Evolutionary conservation across 2,329 filamentous ascomycete species (phyloP).

Genomic region (Fusarium tanahbumbuense): DNA sequence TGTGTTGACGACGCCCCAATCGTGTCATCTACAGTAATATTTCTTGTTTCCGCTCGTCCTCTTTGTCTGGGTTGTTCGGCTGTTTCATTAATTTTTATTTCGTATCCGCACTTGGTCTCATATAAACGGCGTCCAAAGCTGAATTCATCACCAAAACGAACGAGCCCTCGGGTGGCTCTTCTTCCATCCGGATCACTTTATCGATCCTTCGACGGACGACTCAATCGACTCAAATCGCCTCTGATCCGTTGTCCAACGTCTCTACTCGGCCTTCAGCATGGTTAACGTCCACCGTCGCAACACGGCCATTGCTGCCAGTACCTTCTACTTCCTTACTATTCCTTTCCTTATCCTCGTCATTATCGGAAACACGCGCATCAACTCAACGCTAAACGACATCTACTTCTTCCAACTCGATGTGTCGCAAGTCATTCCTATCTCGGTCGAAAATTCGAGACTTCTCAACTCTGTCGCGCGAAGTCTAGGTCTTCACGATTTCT

Average conservation of each 20-base stretch:
- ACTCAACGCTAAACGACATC: slow-evolving; percentile 71
- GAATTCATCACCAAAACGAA: slow-evolving; percentile 26
- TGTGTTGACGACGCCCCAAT: slow-evolving; percentile 12
- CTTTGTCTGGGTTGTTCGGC: not conserved
- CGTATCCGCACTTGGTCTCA: not conserved
- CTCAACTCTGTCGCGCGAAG: slow-evolving; percentile 90
- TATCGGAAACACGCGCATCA: slow-evolving; percentile 77
- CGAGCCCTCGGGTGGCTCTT: slow-evolving; percentile 17
- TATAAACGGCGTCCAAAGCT: not conserved
- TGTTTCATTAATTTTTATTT: slow-evolving; percentile 15
- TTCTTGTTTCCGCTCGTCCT: slow-evolving; percentile 2
- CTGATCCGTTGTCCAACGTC: not conserved
- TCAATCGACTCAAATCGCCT: not conserved
- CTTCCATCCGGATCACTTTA: not conserved
- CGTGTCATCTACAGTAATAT: slow-evolving; percentile 1
- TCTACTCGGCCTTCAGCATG: slow-evolving; percentile 26
- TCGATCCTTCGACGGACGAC: not conserved
- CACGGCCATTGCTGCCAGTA: slow-evolving; percentile 72
- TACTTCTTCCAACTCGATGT: slow-evolving; percentile 90
- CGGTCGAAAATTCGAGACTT: slow-evolving; percentile 76
- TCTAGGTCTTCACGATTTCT: slow-evolving; percentile 92
- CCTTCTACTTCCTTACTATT: slow-evolving; percentile 78
- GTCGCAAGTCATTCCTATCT: slow-evolving; percentile 80
- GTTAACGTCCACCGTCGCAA: slow-evolving; percentile 57
- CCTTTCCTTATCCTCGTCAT: slow-evolving; percentile 84